phyloP scores from a whole-genome alignment of 805 yeast genomes.

The Ogataea angusta region DNA sequence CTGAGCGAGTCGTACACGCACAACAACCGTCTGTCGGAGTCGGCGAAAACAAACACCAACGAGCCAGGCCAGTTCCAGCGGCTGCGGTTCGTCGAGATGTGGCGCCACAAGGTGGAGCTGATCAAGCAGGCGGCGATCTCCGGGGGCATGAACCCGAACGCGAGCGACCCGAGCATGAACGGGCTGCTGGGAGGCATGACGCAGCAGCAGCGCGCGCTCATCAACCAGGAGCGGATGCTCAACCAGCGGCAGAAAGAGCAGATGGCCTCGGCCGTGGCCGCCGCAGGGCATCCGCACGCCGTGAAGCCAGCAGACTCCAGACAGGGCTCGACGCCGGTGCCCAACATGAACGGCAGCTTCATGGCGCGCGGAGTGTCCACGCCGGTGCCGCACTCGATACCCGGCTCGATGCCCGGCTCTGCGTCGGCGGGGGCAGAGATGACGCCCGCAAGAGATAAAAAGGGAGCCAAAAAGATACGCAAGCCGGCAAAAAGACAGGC shows the following conservation, averaged over 20 bases:
- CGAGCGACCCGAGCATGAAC: constrained; percentile 22
- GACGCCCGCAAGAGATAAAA: constrained; percentile 16
- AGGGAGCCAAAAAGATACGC: constrained; percentile 27
- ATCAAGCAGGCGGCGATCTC: constrained; percentile 42
- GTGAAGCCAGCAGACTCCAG: constrained; percentile 8
- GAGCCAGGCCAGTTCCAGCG: constrained; percentile 68
- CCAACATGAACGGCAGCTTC: constrained; percentile 1
- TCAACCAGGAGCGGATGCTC: constrained; percentile 29
- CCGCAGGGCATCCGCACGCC: constrained; percentile 16
- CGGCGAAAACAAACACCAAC: constrained; percentile 25
- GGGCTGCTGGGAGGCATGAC: constrained; percentile 29
- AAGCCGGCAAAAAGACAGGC: constrained; percentile 33
- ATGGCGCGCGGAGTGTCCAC: constrained; percentile 5
- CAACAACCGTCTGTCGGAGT: constrained; percentile 27
- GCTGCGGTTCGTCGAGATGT: constrained; percentile 82
- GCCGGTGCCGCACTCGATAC: constrained; percentile 5
- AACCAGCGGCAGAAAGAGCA: constrained; percentile 32
- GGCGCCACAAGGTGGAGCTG: constrained; percentile 64
- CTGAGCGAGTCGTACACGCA: constrained; percentile 48
- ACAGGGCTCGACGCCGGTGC: constrained; percentile 4
- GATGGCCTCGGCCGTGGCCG: constrained; percentile 33
- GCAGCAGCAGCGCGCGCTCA: constrained; percentile 28
- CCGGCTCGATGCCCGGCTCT: constrained; percentile 6
- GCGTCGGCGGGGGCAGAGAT: neutral
- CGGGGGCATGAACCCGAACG: constrained; percentile 16